phyloP scores from a whole-genome alignment of 2,329 filamentous ascomycete genomes.

The Penicillium sp. region DNA sequence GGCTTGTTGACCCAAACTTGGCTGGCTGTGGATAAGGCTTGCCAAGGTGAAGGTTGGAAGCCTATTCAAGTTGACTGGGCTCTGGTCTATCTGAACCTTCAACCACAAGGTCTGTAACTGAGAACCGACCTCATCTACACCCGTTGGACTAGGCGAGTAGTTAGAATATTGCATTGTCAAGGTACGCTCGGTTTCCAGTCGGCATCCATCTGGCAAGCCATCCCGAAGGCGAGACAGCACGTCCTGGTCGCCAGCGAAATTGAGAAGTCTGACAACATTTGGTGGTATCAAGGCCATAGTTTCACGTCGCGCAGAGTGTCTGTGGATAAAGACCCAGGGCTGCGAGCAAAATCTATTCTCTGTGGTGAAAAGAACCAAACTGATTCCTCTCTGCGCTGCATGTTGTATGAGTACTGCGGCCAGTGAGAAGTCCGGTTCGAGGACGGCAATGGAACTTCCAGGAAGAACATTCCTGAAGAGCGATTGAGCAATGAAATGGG shows the following conservation, averaged over 20 bases:
- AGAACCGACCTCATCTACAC: not conserved
- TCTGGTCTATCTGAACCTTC: constrained; percentile 1
- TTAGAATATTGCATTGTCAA: constrained; percentile 5
- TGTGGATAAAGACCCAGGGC: constrained; percentile 21
- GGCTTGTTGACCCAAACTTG: not conserved
- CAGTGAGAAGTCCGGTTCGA: constrained; percentile 22
- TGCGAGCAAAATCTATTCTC: constrained; percentile 3
- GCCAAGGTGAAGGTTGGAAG: constrained; percentile 3
- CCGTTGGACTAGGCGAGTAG: not conserved
- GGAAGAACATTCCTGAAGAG: constrained; percentile 6
- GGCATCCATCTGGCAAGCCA: constrained; percentile 7
- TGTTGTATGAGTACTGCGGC: constrained; percentile 11
- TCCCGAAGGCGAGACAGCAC: constrained; percentile 1
- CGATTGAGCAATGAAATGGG: constrained; percentile 11
- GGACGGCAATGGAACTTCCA: constrained; percentile 12
- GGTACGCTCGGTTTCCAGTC: constrained; percentile 12
- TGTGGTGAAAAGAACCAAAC: constrained; percentile 19
- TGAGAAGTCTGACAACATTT: constrained; percentile 9
- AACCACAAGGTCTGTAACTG: constrained; percentile 11
- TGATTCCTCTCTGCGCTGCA: constrained; percentile 10
- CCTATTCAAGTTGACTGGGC: constrained; percentile 10
- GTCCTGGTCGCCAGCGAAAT: constrained; percentile 1
- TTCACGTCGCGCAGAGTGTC: constrained; percentile 13
- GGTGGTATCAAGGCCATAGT: constrained; percentile 9
- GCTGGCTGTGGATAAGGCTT: constrained; percentile 9